Evolutionary conservation across 805 yeast species (phyloP).

Genomic region (Starmerella apis): DNA sequence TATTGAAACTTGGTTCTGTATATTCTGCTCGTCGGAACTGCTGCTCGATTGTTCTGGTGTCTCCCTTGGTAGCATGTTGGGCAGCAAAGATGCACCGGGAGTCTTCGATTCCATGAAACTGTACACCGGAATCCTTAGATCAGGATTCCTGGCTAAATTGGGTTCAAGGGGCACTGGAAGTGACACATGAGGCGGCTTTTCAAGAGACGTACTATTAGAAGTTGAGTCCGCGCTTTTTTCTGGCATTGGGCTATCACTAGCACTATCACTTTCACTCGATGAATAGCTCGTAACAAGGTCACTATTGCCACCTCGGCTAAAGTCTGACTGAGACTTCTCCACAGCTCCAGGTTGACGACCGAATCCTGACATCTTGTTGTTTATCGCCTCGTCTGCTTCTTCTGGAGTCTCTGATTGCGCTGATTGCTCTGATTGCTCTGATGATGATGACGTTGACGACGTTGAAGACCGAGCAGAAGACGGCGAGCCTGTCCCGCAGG

Average conservation of each 20-base stretch:
- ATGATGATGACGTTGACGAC: background rate
- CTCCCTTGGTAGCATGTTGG: background rate
- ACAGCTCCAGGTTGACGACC: background rate
- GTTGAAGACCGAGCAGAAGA: background rate
- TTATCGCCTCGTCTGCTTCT: no score
- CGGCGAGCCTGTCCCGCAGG: conserved; percentile 3
- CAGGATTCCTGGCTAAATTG: background rate
- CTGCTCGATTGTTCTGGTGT: background rate
- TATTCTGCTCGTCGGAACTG: no score
- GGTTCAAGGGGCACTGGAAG: conserved; percentile 15
- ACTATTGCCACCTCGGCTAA: background rate
- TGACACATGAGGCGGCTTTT: background rate
- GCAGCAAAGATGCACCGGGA: background rate
- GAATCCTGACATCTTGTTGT: background rate
- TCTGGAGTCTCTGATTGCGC: no score
- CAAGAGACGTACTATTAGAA: background rate
- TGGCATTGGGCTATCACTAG: background rate
- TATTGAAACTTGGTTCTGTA: no score
- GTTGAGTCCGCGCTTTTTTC: background rate
- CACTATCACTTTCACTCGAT: conserved; percentile 1
- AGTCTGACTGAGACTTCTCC: background rate
- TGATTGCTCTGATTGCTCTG: no score
- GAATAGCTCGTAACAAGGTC: background rate
- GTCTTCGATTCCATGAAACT: conserved; percentile 17
- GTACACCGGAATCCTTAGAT: conserved; percentile 19